Percentiles rank a stretch among this genome's conserved stretches.
Evolutionary conservation across 495 filamentous ascomycete species (phyloP).

Genomic region (Staphylotrichum tortipilum): DNA sequence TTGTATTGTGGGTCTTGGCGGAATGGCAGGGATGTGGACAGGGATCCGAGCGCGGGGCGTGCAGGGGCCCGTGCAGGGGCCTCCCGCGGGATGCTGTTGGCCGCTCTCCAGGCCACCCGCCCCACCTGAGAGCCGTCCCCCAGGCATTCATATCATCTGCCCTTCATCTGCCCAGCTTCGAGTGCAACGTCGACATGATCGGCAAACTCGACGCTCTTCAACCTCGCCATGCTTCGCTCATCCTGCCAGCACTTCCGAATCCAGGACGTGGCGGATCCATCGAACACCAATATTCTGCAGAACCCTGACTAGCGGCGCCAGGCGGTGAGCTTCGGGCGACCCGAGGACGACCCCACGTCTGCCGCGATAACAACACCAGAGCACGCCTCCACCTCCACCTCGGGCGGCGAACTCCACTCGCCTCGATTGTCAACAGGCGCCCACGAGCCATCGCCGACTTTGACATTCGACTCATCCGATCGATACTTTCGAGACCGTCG

Average conservation of each 20-base stretch:
- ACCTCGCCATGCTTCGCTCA: background rate
- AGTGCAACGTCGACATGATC: too few relatives aligned
- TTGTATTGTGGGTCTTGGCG: background rate
- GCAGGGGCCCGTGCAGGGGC: background rate
- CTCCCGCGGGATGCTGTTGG: background rate
- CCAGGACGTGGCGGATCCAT: background rate
- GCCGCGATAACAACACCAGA: too few relatives aligned
- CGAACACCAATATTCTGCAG: background rate
- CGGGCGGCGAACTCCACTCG: background rate
- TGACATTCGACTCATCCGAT: background rate
- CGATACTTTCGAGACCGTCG: too few relatives aligned
- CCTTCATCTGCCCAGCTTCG: too few relatives aligned
- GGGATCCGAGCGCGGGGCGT: background rate
- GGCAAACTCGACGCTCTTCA: too few relatives aligned
- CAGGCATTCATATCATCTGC: too few relatives aligned
- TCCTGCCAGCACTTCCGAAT: background rate
- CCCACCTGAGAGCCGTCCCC: too few relatives aligned
- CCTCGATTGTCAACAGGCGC: background rate
- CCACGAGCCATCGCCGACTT: background rate
- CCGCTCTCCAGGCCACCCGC: background rate
- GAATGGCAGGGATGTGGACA: background rate
- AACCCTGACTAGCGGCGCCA: background rate
- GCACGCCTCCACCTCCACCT: background rate
- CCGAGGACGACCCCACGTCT: background rate
- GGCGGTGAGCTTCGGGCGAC: background rate